phyloP scores from a whole-genome alignment of 176 grass and related monocot species.

The Avena sativa region DNA sequence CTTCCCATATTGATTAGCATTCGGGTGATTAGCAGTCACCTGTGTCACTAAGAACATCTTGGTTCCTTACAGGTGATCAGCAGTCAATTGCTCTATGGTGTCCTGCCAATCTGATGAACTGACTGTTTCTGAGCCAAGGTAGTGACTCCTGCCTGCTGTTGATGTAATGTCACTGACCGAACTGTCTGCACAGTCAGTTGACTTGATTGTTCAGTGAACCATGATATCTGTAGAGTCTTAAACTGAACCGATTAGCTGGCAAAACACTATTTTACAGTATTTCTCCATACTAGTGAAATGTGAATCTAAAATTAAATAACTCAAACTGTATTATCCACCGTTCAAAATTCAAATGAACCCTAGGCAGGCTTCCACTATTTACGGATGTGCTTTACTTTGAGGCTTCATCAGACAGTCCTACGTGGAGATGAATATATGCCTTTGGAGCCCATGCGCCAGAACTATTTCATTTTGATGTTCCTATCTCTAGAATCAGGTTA shows the following conservation, averaged over 20 bases:
- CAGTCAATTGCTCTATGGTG: too few species aligned
- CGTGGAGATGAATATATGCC: constrained; percentile 12
- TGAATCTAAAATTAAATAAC: constrained; percentile 5
- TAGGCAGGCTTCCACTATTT: background rate
- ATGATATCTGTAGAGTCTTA: background rate
- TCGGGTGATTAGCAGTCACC: too few species aligned
- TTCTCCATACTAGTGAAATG: background rate
- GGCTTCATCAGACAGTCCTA: background rate
- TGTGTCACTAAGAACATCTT: too few species aligned
- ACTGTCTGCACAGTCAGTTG: constrained; percentile 12
- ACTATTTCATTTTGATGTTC: background rate
- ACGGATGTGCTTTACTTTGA: background rate
- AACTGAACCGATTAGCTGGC: constrained; percentile 11
- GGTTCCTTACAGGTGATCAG: too few species aligned
- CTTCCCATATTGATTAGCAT: too few species aligned
- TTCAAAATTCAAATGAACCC: background rate
- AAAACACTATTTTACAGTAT: background rate
- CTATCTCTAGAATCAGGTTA: background rate
- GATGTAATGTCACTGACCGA: background rate
- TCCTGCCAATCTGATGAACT: too few species aligned
- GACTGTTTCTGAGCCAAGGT: too few species aligned
- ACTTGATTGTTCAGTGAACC: constrained; percentile 3
- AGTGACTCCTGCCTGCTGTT: background rate
- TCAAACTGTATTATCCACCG: background rate
- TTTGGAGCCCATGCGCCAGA: background rate